Evolutionary conservation across 2,329 filamentous ascomycete species (phyloP), one percentile per base, ranked within the genome.

Genomic region (Bertia moriformis): DNA sequence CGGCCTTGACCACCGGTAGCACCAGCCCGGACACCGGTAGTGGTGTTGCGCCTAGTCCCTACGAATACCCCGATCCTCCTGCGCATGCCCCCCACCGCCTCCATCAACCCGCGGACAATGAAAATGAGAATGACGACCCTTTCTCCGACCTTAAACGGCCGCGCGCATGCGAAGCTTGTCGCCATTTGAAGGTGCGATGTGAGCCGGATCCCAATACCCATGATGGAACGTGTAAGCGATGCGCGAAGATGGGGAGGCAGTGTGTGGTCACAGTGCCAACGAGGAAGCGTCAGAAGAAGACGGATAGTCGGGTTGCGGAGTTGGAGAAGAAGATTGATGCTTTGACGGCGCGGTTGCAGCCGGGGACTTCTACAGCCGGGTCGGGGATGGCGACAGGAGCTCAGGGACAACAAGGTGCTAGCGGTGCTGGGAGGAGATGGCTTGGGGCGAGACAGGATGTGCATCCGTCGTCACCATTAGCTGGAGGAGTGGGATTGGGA

Each of bases 311-410:
- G 39, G 87, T 95, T 12, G 82, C 86, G 5, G 87, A 94, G 63
- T 67, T 95, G 39, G 87, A 94, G 65, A 86, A 81, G 66, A 93
- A 93, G 63, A 89, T 94, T 45, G 86, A 94, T 62, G 83, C 82
- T 5, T 56, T 94, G 53, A 93, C 84, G 4, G 83, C 85, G 4
- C 86, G 77, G 24, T 55, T 94, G 46, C 78, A 85, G 36, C 75
- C 82, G 2, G 59, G 53, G 14, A n/a, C n/a, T n/a, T n/a, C n/a
- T n/a, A n/a, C 50, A 57, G 40, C 52, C 52, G 5, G 48, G 47
- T 12, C 37, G 39, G 13, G 38, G 38, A 18, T 12, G 30, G 30
- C 12, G 24, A 13, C 36, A 14, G 38, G 4, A 12, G 17, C 22
- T 4, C 22, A 12, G 14, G 22, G 15, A 4, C 10, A 18, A n/a